Base-by-base conservation (phyloP, 192 early-diverging fungal genomes). In the Umbelopsis sp. region DNA sequence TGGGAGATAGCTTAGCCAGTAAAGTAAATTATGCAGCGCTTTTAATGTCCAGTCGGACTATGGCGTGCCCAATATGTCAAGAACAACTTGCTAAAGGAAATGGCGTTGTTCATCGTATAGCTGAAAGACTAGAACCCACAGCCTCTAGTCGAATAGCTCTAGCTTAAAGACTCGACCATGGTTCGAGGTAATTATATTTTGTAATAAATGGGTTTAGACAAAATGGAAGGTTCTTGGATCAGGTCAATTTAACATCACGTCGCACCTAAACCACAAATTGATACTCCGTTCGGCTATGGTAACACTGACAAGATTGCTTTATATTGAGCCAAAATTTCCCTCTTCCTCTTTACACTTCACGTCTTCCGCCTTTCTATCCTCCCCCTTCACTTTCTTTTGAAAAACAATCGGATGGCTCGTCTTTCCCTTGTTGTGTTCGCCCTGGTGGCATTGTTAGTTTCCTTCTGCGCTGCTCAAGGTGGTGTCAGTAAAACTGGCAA, bases 11-110 rank as follows among this genome's bases (percentile, higher is more conserved):
- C 51, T 50, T 83, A 33, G 66, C 76, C 5, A 69, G 78, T 30
- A 88, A 88, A 71, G 78, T 84, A 2, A 83, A 84, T 30, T 85
- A 86, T 71, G 77, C 81, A 23, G 70, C 78, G 8, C 44, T 86
- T 18, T 66, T 88, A 13, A 74, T 75, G 20, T 79, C 84, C 33
- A 70, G 81, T 49, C 65, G 73, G 23, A 75, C 68, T 25, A 66
- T 79, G 12, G 81, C 70, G 11, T 88, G 86, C 66, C 86, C 86
- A 3, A 75, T 86, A 15, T 88, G 86, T 61, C 68, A 78, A 50
- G 83, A 86, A 67, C 84, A 83, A 52, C 68, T 74, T 30, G 78
- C 73, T 46, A 71, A 73, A 51, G 73, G 73, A 15, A 79, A 75
- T 55, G 78, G 72, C 21, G 74, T 79, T 69, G 74, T 79, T 41